A percentile compares a stretch with the other conserved stretches of the same genome.
Evolutionary conservation across 163 green algal species (phyloP).

Genomic region (Picocystis sp.): DNA sequence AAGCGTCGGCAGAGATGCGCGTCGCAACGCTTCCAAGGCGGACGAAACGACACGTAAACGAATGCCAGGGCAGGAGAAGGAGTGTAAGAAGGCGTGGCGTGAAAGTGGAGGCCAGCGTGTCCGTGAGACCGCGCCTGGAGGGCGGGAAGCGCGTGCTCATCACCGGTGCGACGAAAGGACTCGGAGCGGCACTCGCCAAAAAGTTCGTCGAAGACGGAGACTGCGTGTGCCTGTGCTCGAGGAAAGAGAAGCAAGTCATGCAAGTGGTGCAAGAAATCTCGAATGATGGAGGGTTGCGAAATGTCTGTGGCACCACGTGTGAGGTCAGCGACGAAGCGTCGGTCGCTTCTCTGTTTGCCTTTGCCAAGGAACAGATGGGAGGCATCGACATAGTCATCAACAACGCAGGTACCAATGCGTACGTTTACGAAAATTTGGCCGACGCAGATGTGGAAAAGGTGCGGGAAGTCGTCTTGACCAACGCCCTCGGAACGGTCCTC

Average conservation of each 20-base stretch:
- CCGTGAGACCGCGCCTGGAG: neutral
- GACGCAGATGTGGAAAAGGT: constrained; percentile 53
- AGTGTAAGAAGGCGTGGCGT: too few species aligned
- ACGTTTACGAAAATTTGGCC: constrained; percentile 53
- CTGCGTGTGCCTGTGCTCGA: constrained; percentile 53
- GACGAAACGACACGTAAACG: too few species aligned
- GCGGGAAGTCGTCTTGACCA: constrained; percentile 66
- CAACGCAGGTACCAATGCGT: constrained; percentile 79
- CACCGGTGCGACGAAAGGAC: constrained; percentile 28
- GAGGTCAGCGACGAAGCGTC: neutral
- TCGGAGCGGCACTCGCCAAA: constrained; percentile 56
- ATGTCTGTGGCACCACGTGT: constrained; percentile 5
- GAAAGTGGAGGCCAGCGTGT: too few species aligned
- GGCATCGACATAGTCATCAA: constrained; percentile 49
- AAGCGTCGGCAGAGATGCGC: too few species aligned
- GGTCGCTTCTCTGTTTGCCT: neutral
- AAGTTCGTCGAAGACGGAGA: constrained; percentile 61
- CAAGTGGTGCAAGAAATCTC: constrained; percentile 36
- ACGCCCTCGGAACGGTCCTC: constrained; percentile 78
- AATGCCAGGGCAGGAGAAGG: too few species aligned
- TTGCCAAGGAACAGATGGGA: constrained; percentile 2
- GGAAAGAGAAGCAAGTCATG: constrained; percentile 28
- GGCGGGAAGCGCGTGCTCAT: constrained; percentile 9
- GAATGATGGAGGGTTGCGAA: constrained; percentile 4
- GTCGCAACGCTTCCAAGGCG: too few species aligned